These are phyloP conservation scores for Solanum sejunctum DNA, from an alignment of 257 asterid genomes.

Conservation along the genomic window DNA sequence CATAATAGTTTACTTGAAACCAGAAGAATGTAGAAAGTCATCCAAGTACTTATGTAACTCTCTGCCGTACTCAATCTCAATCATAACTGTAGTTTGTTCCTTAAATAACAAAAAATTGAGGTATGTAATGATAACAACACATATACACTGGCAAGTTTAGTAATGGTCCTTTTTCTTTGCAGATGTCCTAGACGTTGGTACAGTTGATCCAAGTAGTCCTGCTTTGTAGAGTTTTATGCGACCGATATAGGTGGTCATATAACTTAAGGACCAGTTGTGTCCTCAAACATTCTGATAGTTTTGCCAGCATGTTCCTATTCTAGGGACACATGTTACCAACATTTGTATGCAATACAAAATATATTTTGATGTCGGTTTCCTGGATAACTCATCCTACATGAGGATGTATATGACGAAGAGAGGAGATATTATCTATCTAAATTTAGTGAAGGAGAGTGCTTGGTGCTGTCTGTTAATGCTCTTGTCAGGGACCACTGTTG, in stretches of 20 bases:
- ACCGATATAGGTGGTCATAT: not conserved
- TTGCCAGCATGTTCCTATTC: not conserved
- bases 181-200: not conserved
- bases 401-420: not conserved
- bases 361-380: not conserved
- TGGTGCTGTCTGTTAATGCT: not conserved
- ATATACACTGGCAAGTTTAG: not conserved
- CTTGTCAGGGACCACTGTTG: not conserved
- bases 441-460: not conserved
- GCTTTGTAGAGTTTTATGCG: not conserved
- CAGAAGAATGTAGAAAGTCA: not conserved
- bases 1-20: not conserved
- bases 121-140: not conserved
- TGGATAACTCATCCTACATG: not conserved
- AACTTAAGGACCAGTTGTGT: not conserved
- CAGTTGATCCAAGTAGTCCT: not conserved
- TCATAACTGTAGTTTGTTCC: not conserved
- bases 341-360: not conserved
- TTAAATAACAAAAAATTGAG: not conserved
- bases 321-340: not conserved
- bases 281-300: not conserved
- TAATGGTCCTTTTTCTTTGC: not conserved
- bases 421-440: not conserved
- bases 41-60: not conserved
- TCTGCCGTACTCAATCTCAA: not conserved